Evolutionary conservation across 495 filamentous ascomycete genomes (phyloP), one percentile per base, ranked within the genome.

Genomic region (Podospora bellae-mahoneyi): DNA sequence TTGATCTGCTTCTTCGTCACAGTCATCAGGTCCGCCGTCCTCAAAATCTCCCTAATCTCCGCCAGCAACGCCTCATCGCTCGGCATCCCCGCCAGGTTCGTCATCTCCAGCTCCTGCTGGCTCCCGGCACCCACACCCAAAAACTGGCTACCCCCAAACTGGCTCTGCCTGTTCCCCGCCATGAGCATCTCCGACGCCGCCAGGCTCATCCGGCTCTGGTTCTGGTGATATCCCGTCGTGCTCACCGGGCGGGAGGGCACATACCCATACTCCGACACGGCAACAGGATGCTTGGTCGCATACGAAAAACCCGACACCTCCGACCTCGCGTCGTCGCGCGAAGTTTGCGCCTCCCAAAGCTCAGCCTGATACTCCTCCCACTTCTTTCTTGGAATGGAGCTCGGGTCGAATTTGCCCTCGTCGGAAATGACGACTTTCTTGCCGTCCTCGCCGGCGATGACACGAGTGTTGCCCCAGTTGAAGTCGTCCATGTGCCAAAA

Each of bases 401-500:
- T 82, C 13, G 96, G 94, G 77, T 99, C 95, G 77, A 97, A 99
- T 81, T 97, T 97, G 79, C 95, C 96, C 81, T 99, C 95, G 77
- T 99, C 95, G 1, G 92, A 91, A 70, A 99, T 91, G 75, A 99
- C 88, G 69, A 98, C 81, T 82, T 97, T 94, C 74, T 90, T 87
- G 64, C 95, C 95, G 74, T 90, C 91, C 78, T 98, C 95, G 76
- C 95, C 95, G n/a, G 92, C 96, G 69, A 99, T 93, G 56, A 99
- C 85, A 85, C 93, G 92, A 34, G 93, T 97, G 78, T 96, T 97
- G 78, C 93, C 93, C 93, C 93, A 97, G 71, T 88, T 90, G 87
- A 99, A 99, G 83, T 99, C 95, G 78, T 99, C 95, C 95, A 97
- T 97, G 79, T 98, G 85, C 95, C 95, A 99, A 87, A 99, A 99